phyloP scores from a whole-genome alignment of 2,329 filamentous ascomycete genomes.

The Corynespora cassiicola region DNA sequence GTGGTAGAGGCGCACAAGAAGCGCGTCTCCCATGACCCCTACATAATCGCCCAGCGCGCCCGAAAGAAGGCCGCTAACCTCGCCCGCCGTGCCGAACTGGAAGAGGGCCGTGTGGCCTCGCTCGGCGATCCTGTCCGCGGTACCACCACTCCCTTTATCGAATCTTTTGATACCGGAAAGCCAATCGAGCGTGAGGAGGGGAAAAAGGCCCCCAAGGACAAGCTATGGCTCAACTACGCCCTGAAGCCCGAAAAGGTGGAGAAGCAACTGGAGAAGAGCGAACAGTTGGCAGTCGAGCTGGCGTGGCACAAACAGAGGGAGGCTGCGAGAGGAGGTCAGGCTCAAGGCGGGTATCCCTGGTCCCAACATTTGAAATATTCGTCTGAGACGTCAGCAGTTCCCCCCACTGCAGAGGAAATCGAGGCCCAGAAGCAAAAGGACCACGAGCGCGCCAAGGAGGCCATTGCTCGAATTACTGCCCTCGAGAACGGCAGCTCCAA shows the following conservation, averaged over 20 bases:
- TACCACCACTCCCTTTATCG: constrained; percentile 78
- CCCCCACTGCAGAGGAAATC: constrained; percentile 25
- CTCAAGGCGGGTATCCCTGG: constrained; percentile 1
- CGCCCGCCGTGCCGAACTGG: constrained; percentile 73
- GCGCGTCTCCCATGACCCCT: constrained; percentile 77
- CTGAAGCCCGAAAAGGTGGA: constrained; percentile 72
- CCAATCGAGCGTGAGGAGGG: constrained; percentile 32
- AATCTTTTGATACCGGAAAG: constrained; percentile 74
- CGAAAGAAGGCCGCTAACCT: constrained; percentile 86
- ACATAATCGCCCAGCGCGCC: constrained; percentile 78
- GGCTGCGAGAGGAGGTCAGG: not conserved
- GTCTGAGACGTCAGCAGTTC: constrained; percentile 6
- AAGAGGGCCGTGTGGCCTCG: constrained; percentile 66
- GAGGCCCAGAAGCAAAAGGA: constrained; percentile 35
- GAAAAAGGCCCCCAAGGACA: constrained; percentile 31
- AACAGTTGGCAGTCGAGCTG: constrained; percentile 68
- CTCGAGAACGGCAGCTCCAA: constrained; percentile 79
- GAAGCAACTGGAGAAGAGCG: constrained; percentile 70
- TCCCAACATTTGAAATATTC: no score
- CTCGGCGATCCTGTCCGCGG: constrained; percentile 83
- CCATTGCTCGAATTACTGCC: constrained; percentile 78
- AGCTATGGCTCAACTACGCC: constrained; percentile 74
- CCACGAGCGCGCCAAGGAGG: constrained; percentile 74
- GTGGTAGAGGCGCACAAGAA: constrained; percentile 61
- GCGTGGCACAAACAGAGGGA: constrained; percentile 15